Base-by-base conservation (phyloP, 768 basidiomycete species). In the Chalciporus pseudorubinellus region DNA sequence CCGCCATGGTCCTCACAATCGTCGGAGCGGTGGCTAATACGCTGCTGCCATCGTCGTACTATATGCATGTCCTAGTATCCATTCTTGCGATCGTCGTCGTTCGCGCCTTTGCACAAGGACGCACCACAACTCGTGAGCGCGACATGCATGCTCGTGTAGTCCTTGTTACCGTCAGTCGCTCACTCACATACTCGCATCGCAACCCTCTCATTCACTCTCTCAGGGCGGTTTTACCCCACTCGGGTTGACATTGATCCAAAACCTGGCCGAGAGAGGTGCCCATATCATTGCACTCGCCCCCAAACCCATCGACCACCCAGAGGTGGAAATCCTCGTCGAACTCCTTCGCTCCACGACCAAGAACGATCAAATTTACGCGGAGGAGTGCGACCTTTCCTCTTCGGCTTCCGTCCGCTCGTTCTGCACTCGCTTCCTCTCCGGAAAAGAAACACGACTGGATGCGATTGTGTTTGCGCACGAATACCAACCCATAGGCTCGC, bases 391-490 rank as follows among this genome's bases (percentile, higher is more conserved):
- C 62, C 70, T 92, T 0, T 51, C 76, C 0, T 85, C 85, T 0
- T 81, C 89, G 0, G 68, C 76, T 0, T 84, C 85, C 18, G 80
- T 95, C 13, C 79, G 82, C 28, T 70, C 74, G 9, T 93, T 95
- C 63, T 87, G 83, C 59, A 79, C 77, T 0, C 71, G 75, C 9
- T 92, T 93, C 67, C 64, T 85, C 52, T 81, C 81, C 3, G 81
- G 77, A 0, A 76, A 82, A 40, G 82, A 85, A 40, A 80, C 82
- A 24, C 72, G 89, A 20, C 60, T 95, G n/a, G 92, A 94, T 49
- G 89, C 83, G 2, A 69, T 95, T 48, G 67, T 95, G 12, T 86
- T 89, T 53, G 79, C 81, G 10, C 92, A 93, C 62, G 92, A 89
- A 58, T 89, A 90, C 59, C 73, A 73, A 18, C 79, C 82, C 24